A percentile compares a stretch with the other conserved stretches of the same genome.
Conservation (phyloP, 441 rosid species). For the Viola pubescens region DNA sequence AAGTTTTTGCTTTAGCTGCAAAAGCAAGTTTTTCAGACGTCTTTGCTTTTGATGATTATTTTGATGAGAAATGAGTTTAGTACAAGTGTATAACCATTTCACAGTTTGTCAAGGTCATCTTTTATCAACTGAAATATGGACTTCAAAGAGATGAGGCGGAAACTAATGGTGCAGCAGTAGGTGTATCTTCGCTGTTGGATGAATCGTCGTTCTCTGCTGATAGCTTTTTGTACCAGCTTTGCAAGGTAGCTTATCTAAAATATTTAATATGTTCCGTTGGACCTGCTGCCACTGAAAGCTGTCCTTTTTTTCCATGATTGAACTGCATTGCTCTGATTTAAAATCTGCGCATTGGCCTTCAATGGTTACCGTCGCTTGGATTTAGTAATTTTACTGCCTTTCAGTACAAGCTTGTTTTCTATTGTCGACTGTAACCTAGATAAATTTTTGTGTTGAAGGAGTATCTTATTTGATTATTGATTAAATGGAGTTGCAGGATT, state of each 20-base stretch:
- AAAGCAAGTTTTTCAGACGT: too few species aligned
- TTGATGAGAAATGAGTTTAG: too few species aligned
- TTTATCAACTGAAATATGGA: constrained; percentile 80
- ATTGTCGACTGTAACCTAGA: too few species aligned
- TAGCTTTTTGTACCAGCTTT: constrained; percentile 69
- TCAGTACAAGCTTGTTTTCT: too few species aligned
- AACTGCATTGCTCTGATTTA: constrained; percentile 1
- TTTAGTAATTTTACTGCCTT: too few species aligned
- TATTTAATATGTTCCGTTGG: not conserved
- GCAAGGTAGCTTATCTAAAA: constrained; percentile 43
- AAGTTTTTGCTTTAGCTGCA: not conserved
- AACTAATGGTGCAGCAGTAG: constrained; percentile 32
- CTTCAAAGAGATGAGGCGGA: constrained; percentile 51
- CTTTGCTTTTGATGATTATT: too few species aligned
- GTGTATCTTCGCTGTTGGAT: constrained; percentile 52
- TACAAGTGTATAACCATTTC: constrained; percentile 2
- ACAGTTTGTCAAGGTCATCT: constrained; percentile 76
- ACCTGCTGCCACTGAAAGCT: constrained; percentile 2
- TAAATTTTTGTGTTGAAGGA: too few species aligned
- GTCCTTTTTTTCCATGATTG: not conserved
- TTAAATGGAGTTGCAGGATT: constrained; percentile 49
- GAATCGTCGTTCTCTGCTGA: constrained; percentile 76
- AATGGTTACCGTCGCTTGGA: too few species aligned
- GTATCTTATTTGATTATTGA: not conserved
- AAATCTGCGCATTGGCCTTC: not conserved